phyloP scores from a whole-genome alignment of 1,139 yeast species.

The Hyphopichia buzzinii region DNA sequence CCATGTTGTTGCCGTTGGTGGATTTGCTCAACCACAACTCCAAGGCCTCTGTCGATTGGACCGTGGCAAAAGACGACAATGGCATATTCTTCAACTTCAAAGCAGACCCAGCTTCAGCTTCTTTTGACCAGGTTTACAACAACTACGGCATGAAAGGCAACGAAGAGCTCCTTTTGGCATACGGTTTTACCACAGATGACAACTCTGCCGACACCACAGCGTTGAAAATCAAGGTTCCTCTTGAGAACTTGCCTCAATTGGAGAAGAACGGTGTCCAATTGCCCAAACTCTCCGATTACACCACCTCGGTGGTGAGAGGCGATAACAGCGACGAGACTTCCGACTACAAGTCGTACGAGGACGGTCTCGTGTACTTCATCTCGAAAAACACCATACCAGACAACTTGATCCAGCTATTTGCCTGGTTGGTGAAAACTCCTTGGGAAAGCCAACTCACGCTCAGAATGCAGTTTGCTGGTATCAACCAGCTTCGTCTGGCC shows the following conservation, averaged over 20 bases:
- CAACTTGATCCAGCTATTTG: slow-evolving; percentile 49
- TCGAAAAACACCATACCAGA: slow-evolving; percentile 42
- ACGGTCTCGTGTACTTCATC: slow-evolving; percentile 47
- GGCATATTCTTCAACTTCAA: slow-evolving; percentile 25
- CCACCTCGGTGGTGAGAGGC: slow-evolving; percentile 33
- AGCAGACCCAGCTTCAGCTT: slow-evolving; percentile 48
- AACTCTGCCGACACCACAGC: slow-evolving; percentile 67
- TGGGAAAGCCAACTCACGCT: slow-evolving; percentile 43
- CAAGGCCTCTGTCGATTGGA: slow-evolving; percentile 66
- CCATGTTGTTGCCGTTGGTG: slow-evolving; percentile 73
- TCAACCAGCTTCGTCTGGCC: slow-evolving; percentile 54
- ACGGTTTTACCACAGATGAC: slow-evolving; percentile 66
- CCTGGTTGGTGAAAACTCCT: slow-evolving; percentile 44
- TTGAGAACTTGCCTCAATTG: slow-evolving; percentile 30
- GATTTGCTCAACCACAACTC: slow-evolving; percentile 77
- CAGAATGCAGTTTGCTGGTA: slow-evolving; percentile 58
- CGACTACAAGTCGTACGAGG: slow-evolving; percentile 17
- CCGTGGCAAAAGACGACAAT: slow-evolving; percentile 16
- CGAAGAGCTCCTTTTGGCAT: slow-evolving; percentile 63
- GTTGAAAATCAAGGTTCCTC: slow-evolving; percentile 50
- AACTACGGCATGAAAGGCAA: slow-evolving; percentile 88
- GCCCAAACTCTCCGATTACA: slow-evolving; percentile 48
- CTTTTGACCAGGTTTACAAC: slow-evolving; percentile 44
- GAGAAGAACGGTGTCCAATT: slow-evolving; percentile 39
- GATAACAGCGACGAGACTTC: slow-evolving; percentile 10